A percentile compares a stretch with the other conserved stretches of the same genome.
These are phyloP conservation scores for Colletotrichum chrysophilum DNA, from an alignment of 2,329 filamentous ascomycete genomes.

Conservation along the genomic window DNA sequence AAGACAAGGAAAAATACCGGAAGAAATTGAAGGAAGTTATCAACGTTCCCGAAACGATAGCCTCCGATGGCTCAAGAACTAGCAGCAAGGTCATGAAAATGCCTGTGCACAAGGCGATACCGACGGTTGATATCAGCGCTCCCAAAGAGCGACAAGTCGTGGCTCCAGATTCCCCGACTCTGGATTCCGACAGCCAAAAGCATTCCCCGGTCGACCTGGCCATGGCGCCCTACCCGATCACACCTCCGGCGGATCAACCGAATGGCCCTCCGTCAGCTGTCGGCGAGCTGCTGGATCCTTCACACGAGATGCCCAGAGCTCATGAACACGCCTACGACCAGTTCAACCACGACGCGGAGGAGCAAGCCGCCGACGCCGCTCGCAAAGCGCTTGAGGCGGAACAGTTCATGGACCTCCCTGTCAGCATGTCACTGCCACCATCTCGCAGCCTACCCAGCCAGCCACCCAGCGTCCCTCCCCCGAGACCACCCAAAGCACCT, in stretches of 20 bases:
- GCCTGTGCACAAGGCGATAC: conserved; percentile 25
- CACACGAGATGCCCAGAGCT: conserved; percentile 64
- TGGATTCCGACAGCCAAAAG: conserved; percentile 56
- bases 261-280: conserved; percentile 48
- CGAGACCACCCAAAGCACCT: conserved; percentile 47
- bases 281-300: conserved; percentile 58
- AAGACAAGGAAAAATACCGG: conserved; percentile 93
- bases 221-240: conserved; percentile 69
- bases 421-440: conserved; percentile 58
- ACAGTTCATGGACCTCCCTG: conserved; percentile 50
- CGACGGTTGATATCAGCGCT: conserved; percentile 30
- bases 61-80: conserved; percentile 26
- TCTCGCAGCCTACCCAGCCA: conserved; percentile 60
- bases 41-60: conserved; percentile 40
- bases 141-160: conserved; percentile 36
- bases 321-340: conserved; percentile 64
- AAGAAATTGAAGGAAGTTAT: conserved; percentile 84
- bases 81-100: conserved; percentile 13
- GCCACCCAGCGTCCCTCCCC: conserved; percentile 58
- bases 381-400: conserved; percentile 50
- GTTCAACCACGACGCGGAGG: conserved; percentile 61
- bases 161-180: conserved; percentile 51
- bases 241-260: conserved; percentile 61
- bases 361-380: conserved; percentile 49
- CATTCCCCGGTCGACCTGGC: conserved; percentile 65